Evolutionary conservation across 1,139 yeast species (phyloP), one percentile per base, ranked within the genome.

Genomic region (Debaryomycetaceae sp.): DNA sequence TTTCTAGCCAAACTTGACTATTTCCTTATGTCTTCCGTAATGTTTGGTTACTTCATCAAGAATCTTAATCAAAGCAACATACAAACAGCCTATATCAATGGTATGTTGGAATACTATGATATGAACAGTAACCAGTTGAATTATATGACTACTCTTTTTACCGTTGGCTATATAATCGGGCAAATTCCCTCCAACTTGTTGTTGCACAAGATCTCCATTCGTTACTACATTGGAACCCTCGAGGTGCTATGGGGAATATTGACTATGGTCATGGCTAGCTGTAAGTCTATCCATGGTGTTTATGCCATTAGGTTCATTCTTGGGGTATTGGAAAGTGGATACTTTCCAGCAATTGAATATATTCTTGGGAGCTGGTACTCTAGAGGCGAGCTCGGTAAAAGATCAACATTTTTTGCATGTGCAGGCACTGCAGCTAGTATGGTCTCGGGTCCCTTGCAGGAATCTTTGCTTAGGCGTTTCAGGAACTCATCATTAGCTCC

Each of bases 241-340:
- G 85, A 81, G 50, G 49, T 80, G 5, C 48, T 69, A 6, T 83
- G 87, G 87, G 77, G 83, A 1, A 48, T 76, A 9, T 61, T 82
- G 43, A 81, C 87, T 0, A 56, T 78, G 20, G 58, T 76, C 45
- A 65, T 76, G 69, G 70, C 80, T 42, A 68, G 76, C 0, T 70
- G 75, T 60, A 57, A 58, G 30, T 53, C 70, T 61, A 55, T 59
- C 30, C 57, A 53, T 34, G 76, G 78, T 6, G 53, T 83, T 53
- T 79, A 76, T 58, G 85, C 80, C 0, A 49, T 80, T 24, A 62
- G 87, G 41, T 82, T 81, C 53, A 62, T 82, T 34, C 58, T 81
- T 42, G 88, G 87, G 0, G 60, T 79, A 5, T 65, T 75, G 4
- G 87, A 81, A 56, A 59, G 81, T 22, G 83, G 84, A 0, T 76